Conservation (phyloP, 2,329 filamentous ascomycete species). For the Ophiostoma himal-ulmi region DNA sequence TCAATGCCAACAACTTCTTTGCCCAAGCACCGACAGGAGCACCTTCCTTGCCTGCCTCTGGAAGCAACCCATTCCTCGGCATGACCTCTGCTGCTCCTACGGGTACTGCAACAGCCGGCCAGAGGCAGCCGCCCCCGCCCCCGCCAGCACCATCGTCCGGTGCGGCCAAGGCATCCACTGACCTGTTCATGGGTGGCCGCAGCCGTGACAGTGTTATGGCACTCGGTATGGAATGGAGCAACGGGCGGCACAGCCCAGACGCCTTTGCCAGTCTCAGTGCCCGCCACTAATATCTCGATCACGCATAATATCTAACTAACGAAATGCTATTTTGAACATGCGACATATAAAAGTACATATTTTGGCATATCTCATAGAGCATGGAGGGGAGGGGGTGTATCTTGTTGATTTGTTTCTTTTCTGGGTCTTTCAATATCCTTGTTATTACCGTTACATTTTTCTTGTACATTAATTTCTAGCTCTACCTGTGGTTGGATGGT, state of each 20-base stretch:
- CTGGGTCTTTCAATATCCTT: background rate
- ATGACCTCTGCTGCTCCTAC: slow-evolving; percentile 1
- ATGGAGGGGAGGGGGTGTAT: background rate
- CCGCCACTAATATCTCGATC: slow-evolving; percentile 38
- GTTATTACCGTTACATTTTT: background rate
- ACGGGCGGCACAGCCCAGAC: slow-evolving; percentile 71
- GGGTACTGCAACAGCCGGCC: background rate
- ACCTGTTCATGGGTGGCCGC: slow-evolving; percentile 37
- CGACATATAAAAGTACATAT: slow-evolving; percentile 14
- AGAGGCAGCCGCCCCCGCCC: slow-evolving; percentile 22
- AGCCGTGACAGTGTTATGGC: slow-evolving; percentile 70
- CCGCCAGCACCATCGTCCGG: slow-evolving; percentile 26
- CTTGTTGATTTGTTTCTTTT: background rate
- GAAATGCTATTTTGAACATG: background rate
- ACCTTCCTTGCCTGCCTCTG: background rate
- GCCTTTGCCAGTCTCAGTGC: slow-evolving; percentile 72
- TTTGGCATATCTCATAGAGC: background rate
- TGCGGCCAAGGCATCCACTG: slow-evolving; percentile 24
- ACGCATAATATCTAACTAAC: background rate
- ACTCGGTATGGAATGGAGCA: slow-evolving; percentile 58
- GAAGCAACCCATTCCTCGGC: slow-evolving; percentile 9
- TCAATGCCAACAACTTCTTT: slow-evolving; percentile 7
- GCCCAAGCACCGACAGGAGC: background rate
- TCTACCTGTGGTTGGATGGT: background rate
- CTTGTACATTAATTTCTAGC: slow-evolving; percentile 2